These are phyloP conservation scores for Wallacemonas sp. DNA, from an alignment of 208 protist genomes.

Conservation along the genomic window DNA sequence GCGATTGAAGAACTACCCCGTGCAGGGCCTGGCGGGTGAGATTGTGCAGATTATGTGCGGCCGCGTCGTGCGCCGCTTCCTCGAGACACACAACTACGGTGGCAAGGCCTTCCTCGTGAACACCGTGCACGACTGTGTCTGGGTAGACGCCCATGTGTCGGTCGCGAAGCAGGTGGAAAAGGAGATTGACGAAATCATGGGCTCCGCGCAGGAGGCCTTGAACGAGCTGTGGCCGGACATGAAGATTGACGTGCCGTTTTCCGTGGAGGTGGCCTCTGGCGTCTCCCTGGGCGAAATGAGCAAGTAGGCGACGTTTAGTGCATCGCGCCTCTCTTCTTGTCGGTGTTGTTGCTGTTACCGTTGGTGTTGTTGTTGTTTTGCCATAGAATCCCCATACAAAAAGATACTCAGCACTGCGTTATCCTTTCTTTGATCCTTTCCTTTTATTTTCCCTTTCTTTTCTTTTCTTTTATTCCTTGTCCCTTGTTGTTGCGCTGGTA, in stretches of 20 bases:
- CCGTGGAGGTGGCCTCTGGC: slow-evolving; percentile 76
- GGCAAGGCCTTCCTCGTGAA: slow-evolving; percentile 89
- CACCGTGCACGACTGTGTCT: slow-evolving; percentile 92
- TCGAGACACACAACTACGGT: slow-evolving; percentile 70
- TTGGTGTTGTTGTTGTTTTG: slow-evolving; percentile 13
- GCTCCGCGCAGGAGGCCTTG: slow-evolving; percentile 73
- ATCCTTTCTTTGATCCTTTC: neutral
- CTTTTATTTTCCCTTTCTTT: neutral
- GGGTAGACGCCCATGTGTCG: slow-evolving; percentile 84
- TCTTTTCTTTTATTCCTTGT: slow-evolving; percentile 1
- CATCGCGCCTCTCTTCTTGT: no score
- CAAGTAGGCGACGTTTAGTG: no score
- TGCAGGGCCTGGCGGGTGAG: slow-evolving; percentile 88
- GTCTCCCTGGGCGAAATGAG: slow-evolving; percentile 75
- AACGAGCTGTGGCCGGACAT: slow-evolving; percentile 82
- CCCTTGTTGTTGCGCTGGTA: no score
- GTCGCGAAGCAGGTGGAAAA: slow-evolving; percentile 77
- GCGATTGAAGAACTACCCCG: slow-evolving; percentile 91
- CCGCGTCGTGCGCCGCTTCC: slow-evolving; percentile 82
- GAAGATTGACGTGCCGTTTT: slow-evolving; percentile 87
- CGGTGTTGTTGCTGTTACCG: slow-evolving; percentile 12
- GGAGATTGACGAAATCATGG: slow-evolving; percentile 73
- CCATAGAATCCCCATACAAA: slow-evolving; percentile 7
- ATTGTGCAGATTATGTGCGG: slow-evolving; percentile 93
- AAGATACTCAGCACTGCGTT: no score